Percentiles rank a stretch among this genome's conserved stretches.
Conservation (phyloP, 495 filamentous ascomycete species). For the Daldinia caldariorum region DNA sequence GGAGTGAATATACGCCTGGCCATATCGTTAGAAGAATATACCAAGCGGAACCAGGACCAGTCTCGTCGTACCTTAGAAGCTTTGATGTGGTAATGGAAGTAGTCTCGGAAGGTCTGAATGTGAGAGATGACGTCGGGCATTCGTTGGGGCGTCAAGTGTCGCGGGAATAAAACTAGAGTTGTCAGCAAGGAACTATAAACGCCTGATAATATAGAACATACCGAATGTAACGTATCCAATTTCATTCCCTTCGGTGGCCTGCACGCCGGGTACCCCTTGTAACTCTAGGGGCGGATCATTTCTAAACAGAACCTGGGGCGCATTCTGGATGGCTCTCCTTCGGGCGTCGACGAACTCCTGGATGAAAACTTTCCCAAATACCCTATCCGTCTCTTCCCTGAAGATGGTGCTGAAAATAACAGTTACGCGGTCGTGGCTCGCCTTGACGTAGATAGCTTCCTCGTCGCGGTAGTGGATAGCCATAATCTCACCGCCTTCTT, state of each 20-base stretch:
- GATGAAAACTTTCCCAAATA: constrained; percentile 95
- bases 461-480: constrained; percentile 97
- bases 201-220: constrained; percentile 51
- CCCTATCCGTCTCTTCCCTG: constrained; percentile 94
- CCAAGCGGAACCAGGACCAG: neutral
- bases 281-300: constrained; percentile 95
- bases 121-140: constrained; percentile 96
- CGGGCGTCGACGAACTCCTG: constrained; percentile 97
- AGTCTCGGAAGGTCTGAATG: constrained; percentile 99
- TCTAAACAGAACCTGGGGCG: constrained; percentile 96
- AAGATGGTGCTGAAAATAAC: constrained; percentile 99
- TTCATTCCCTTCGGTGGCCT: constrained; percentile 75
- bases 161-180: constrained; percentile 85
- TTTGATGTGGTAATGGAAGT: constrained; percentile 99
- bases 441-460: constrained; percentile 99
- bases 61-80: constrained; percentile 78
- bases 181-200: constrained; percentile 30
- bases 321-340: constrained; percentile 94
- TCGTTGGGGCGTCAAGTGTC: constrained; percentile 88
- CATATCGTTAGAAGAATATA: constrained; percentile 26
- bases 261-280: constrained; percentile 82
- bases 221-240: constrained; percentile 98
- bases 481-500: constrained; percentile 92
- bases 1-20: constrained; percentile 93
- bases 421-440: constrained; percentile 93